These are phyloP conservation scores for Stagonosporopsis vannaccii DNA, from an alignment of 2,329 filamentous ascomycete genomes.

Conservation along the genomic window DNA sequence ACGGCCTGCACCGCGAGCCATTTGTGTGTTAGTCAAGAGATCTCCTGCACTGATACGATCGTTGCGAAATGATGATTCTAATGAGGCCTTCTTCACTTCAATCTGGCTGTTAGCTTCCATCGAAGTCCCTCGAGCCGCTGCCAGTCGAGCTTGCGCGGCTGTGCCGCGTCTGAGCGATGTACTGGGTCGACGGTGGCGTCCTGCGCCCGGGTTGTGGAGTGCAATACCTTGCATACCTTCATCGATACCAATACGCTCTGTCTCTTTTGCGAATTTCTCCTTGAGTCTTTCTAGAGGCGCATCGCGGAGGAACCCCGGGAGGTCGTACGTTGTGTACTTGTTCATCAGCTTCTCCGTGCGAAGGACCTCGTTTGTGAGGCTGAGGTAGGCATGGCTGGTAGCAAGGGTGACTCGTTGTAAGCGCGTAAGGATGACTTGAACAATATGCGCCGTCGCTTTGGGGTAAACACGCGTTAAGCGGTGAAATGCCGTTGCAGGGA, in stretches of 20 bases:
- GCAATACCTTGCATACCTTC: slow-evolving; percentile 93
- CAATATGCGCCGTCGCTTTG: slow-evolving; percentile 94
- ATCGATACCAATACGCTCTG: slow-evolving; percentile 80
- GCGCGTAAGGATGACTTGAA: slow-evolving; percentile 94
- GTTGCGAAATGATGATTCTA: slow-evolving; percentile 36
- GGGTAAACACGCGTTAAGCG: slow-evolving; percentile 93
- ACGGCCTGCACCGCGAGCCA: slow-evolving; percentile 67
- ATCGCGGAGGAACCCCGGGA: slow-evolving; percentile 89
- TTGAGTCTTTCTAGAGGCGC: slow-evolving; percentile 84
- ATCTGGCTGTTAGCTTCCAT: slow-evolving; percentile 32
- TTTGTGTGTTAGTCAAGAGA: slow-evolving; percentile 78
- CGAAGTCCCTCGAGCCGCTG: slow-evolving; percentile 54
- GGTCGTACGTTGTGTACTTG: slow-evolving; percentile 86
- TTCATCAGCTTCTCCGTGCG: slow-evolving; percentile 94
- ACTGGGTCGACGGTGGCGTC: slow-evolving; percentile 73
- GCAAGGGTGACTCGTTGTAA: slow-evolving; percentile 94
- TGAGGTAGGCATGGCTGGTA: slow-evolving; percentile 93
- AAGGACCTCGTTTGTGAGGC: slow-evolving; percentile 87
- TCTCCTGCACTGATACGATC: slow-evolving; percentile 66
- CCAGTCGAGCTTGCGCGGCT: slow-evolving; percentile 70
- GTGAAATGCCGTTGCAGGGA: slow-evolving; percentile 93
- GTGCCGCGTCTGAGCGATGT: slow-evolving; percentile 78
- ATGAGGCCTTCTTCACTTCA: slow-evolving; percentile 33
- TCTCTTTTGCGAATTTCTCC: slow-evolving; percentile 87
- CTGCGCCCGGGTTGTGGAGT: slow-evolving; percentile 78